Evolutionary conservation across 768 basidiomycete genomes (phyloP).

Genomic region (Amanita fuliginea): DNA sequence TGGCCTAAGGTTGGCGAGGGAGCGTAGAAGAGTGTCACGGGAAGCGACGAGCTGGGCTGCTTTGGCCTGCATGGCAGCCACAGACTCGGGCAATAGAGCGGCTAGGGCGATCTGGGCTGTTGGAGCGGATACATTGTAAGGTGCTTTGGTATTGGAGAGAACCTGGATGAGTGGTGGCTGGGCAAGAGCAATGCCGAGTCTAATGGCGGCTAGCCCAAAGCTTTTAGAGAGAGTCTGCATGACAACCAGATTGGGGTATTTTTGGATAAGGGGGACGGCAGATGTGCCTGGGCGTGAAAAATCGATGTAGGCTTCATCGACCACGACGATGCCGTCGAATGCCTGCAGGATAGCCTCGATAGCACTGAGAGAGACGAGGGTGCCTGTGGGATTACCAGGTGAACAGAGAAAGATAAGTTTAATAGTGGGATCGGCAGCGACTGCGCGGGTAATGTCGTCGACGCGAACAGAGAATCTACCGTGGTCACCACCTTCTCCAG

Average conservation of each 20-base stretch:
- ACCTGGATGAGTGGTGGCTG: conserved; percentile 87
- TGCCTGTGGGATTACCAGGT: conserved; percentile 95
- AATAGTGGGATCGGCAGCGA: conserved; percentile 63
- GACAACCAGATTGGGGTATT: conserved; percentile 87
- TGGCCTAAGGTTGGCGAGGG: conserved; percentile 33
- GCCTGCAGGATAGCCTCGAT: conserved; percentile 67
- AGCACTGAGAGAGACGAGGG: conserved; percentile 61
- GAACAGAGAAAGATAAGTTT: conserved; percentile 94
- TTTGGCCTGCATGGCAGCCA: conserved; percentile 57
- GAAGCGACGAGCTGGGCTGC: conserved; percentile 43
- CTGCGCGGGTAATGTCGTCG: conserved; percentile 63
- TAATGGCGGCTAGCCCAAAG: conserved; percentile 90
- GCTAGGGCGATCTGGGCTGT: conserved; percentile 74
- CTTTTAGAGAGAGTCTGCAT: conserved; percentile 95
- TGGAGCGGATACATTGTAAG: conserved; percentile 91
- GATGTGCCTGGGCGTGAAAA: conserved; percentile 58
- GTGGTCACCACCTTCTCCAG: conserved; percentile 63
- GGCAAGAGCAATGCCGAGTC: conserved; percentile 88
- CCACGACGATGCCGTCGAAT: conserved; percentile 86
- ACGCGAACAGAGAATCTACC: conserved; percentile 69
- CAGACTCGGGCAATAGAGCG: conserved; percentile 59
- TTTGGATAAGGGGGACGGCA: conserved; percentile 59
- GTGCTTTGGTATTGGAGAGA: conserved; percentile 91
- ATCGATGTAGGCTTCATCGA: conserved; percentile 98
- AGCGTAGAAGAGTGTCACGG: conserved; percentile 42